A percentile compares a stretch with the other conserved stretches of the same genome.
phyloP scores from a whole-genome alignment of 2,329 filamentous ascomycete genomes.

The Fusarium sp. region DNA sequence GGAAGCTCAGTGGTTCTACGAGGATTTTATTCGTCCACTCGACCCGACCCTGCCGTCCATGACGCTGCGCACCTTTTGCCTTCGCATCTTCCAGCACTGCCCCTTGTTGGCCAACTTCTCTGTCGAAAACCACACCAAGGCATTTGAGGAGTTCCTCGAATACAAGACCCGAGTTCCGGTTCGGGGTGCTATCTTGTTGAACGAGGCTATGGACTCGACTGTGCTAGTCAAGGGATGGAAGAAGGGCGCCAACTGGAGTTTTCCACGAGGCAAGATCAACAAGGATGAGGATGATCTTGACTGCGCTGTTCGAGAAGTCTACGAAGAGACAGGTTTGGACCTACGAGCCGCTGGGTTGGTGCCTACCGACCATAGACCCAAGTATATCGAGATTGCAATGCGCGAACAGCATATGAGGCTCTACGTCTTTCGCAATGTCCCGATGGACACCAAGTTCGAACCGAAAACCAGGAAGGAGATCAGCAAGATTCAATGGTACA shows the following conservation, averaged over 20 bases:
- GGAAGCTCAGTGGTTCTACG: conserved; percentile 99
- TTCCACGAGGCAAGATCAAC: conserved; percentile 97
- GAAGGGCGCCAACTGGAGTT: conserved; percentile 95
- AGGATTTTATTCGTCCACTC: conserved; percentile 95
- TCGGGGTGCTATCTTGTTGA: conserved; percentile 91
- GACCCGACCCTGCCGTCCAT: conserved; percentile 88
- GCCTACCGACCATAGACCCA: conserved; percentile 76
- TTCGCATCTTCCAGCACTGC: conserved; percentile 94
- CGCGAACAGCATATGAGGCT: conserved; percentile 92
- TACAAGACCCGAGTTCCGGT: conserved; percentile 98
- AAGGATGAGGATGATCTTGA: conserved; percentile 95
- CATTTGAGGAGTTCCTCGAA: conserved; percentile 90
- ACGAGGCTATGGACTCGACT: conserved; percentile 92
- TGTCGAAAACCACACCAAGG: conserved; percentile 79
- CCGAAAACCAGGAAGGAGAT: conserved; percentile 96
- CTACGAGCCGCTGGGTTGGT: conserved; percentile 81
- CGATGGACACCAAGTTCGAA: conserved; percentile 88
- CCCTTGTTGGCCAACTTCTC: conserved; percentile 87
- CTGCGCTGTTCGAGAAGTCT: conserved; percentile 93
- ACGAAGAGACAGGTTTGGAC: conserved; percentile 95
- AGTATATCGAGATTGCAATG: conserved; percentile 90
- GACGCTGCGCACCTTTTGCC: conserved; percentile 84
- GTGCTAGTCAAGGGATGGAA: conserved; percentile 98
- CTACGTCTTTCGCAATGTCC: conserved; percentile 91
- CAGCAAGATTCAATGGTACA: conserved; percentile 96